Evolutionary conservation across 805 yeast genomes (phyloP).

Genomic region (Lipomyces sp.): DNA sequence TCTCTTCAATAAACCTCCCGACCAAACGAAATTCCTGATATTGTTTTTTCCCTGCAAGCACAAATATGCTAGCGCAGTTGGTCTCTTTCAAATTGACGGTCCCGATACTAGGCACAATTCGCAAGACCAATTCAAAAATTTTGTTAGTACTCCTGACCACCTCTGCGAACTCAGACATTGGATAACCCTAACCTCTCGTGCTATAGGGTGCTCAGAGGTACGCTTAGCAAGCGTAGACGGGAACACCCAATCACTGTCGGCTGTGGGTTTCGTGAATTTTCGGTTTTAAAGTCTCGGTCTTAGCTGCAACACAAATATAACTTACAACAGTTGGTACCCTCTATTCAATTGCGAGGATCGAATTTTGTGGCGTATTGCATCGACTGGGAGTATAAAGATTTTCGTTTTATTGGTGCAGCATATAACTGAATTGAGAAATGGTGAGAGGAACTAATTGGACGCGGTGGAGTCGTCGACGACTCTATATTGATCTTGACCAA

Average conservation of each 20-base stretch:
- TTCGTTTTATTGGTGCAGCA: neutral
- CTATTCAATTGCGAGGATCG: neutral
- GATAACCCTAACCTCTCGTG: too few relatives aligned
- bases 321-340: too few relatives aligned
- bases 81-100: too few relatives aligned
- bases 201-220: neutral
- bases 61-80: too few relatives aligned
- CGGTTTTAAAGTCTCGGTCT: neutral
- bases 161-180: too few relatives aligned
- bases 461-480: neutral
- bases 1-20: too few relatives aligned
- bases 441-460: neutral
- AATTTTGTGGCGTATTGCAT: neutral
- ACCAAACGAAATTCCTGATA: too few relatives aligned
- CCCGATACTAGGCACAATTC: too few relatives aligned
- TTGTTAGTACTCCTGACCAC: too few relatives aligned
- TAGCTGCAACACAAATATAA: too few relatives aligned
- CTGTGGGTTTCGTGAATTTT: slow-evolving; percentile 4
- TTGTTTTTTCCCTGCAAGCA: too few relatives aligned
- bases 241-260: neutral
- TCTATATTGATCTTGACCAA: neutral
- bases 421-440: slow-evolving; percentile 1
- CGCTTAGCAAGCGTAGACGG: neutral
- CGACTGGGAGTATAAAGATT: neutral
- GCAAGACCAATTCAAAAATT: too few relatives aligned